A percentile compares a stretch with the other conserved stretches of the same genome.
These are phyloP conservation scores for Mesotaenium endlicherianum DNA, from an alignment of 139 green algal species.

Conservation along the genomic window DNA sequence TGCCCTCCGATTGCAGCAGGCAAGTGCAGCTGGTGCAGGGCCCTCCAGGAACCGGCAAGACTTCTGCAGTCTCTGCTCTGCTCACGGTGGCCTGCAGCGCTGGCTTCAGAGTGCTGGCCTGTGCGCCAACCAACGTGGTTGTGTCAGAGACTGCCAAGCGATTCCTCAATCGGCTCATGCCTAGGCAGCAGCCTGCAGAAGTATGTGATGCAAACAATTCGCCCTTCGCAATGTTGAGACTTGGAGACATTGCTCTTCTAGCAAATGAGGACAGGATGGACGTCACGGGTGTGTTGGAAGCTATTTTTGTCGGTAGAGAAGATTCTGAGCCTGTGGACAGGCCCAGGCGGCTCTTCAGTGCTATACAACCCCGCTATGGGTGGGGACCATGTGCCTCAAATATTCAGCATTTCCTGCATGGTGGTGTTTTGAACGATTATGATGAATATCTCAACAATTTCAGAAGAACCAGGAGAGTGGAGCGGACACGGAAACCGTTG, in stretches of 20 bases:
- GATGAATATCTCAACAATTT: too few species aligned
- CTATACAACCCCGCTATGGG: not conserved
- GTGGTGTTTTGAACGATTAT: not conserved
- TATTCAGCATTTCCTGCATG: not conserved
- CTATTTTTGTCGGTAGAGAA: not conserved
- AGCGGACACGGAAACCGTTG: too few species aligned
- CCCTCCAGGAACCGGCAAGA: conserved; percentile 48
- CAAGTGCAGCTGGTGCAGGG: conserved; percentile 45
- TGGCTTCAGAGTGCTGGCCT: conserved; percentile 25
- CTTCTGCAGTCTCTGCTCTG: conserved; percentile 1
- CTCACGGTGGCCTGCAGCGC: not conserved
- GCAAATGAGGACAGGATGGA: not conserved
- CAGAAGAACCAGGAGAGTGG: too few species aligned
- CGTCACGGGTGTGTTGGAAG: not conserved
- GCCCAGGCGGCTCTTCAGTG: not conserved
- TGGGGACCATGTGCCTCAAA: not conserved
- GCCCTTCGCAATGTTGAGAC: too few species aligned
- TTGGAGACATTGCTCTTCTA: not conserved
- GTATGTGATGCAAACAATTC: too few species aligned
- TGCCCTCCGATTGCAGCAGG: too few species aligned
- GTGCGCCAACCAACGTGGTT: conserved; percentile 44
- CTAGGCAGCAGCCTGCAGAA: too few species aligned
- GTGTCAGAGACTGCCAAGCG: conserved; percentile 22
- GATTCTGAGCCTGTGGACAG: not conserved
- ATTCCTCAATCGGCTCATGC: too few species aligned